phyloP scores from a whole-genome alignment of 495 filamentous ascomycete genomes.

The Aspergillus affinis region DNA sequence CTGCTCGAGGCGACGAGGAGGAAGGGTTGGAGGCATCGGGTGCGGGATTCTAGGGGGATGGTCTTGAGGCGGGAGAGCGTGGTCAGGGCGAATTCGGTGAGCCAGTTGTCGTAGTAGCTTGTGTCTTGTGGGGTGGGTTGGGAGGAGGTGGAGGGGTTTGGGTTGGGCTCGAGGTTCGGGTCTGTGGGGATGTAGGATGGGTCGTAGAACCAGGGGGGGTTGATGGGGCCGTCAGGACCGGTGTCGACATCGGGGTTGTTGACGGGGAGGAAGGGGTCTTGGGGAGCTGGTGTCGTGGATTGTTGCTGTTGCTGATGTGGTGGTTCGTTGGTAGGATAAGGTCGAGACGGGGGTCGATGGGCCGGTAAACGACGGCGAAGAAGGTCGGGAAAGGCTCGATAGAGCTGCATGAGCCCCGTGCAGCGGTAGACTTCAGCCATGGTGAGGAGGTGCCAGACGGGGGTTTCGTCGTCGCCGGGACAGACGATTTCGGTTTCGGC shows the following conservation, averaged over 20 bases:
- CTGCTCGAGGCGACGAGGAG: constrained; percentile 50
- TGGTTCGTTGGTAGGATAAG: constrained; percentile 4
- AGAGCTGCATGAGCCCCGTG: constrained; percentile 53
- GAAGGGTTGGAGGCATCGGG: constrained; percentile 55
- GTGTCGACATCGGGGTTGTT: constrained; percentile 16
- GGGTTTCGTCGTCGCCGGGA: constrained; percentile 55
- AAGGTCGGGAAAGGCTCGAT: constrained; percentile 55
- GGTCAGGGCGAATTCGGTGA: constrained; percentile 53
- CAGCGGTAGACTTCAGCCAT: constrained; percentile 58
- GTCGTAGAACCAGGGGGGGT: constrained; percentile 23
- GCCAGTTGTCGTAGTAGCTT: constrained; percentile 41
- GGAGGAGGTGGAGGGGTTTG: constrained; percentile 6
- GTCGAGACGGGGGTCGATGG: constrained; percentile 15
- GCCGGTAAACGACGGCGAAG: constrained; percentile 42
- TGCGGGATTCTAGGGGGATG: constrained; percentile 54
- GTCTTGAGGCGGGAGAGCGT: constrained; percentile 51
- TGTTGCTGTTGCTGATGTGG: background rate
- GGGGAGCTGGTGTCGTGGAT: constrained; percentile 6
- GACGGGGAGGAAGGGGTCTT: constrained; percentile 32
- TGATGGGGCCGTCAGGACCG: background rate
- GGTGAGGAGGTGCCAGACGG: constrained; percentile 55
- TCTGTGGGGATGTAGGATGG: constrained; percentile 2
- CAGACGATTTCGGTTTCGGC: constrained; percentile 49
- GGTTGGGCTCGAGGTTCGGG: background rate
- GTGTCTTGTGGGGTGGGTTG: constrained; percentile 10